Evolutionary conservation across 257 asterid species (phyloP).

Genomic region (Solanum commersonii): DNA sequence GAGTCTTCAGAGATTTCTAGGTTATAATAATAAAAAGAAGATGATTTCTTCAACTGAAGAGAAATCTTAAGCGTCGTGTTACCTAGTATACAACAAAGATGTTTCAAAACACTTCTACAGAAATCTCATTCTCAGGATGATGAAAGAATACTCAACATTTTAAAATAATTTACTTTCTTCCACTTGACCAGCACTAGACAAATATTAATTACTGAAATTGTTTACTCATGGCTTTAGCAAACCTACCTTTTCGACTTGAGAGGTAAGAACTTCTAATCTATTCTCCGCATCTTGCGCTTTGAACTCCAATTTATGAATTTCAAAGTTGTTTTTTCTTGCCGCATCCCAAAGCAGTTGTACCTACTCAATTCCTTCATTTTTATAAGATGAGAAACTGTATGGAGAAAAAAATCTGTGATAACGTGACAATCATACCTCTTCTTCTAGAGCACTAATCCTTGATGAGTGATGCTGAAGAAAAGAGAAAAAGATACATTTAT

Average conservation of each 20-base stretch:
- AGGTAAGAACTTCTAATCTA: conserved; percentile 26
- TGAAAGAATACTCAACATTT: not conserved
- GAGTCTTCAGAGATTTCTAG: not conserved
- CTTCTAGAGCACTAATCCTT: conserved; percentile 13
- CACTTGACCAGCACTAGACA: not conserved
- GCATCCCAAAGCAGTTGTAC: conserved; percentile 64
- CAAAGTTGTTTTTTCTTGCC: conserved; percentile 60
- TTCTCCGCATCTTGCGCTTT: conserved; percentile 51
- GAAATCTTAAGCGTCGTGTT: not conserved
- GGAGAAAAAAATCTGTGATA: not conserved
- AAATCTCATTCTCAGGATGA: not conserved
- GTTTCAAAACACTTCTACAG: not conserved
- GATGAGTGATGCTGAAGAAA: not conserved
- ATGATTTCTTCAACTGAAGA: not conserved
- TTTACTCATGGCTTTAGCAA: not conserved
- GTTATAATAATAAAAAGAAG: not conserved
- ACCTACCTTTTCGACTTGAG: conserved; percentile 49
- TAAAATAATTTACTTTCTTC: not conserved
- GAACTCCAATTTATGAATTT: conserved; percentile 45
- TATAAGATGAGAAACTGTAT: not conserved
- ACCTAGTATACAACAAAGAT: not conserved
- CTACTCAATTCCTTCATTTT: conserved; percentile 22
- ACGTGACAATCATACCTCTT: conserved; percentile 34
- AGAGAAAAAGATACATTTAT: not conserved
- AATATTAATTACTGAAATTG: not conserved